Evolutionary conservation across 2,329 filamentous ascomycete genomes (phyloP), one percentile per base, ranked within the genome.

Genomic region (Meredithiella fracta): DNA sequence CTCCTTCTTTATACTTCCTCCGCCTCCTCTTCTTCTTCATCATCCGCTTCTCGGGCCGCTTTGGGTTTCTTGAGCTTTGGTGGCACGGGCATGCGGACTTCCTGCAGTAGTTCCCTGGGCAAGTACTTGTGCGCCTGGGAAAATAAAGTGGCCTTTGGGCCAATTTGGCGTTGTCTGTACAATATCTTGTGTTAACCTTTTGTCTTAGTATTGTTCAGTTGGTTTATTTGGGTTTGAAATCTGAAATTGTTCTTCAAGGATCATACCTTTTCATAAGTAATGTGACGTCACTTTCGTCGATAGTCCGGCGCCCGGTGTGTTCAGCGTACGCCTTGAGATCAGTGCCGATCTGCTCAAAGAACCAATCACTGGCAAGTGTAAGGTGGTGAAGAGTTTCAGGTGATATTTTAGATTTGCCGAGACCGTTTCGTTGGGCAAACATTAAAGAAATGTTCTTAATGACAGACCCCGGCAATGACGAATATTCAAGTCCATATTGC

Each of bases 351-450:
- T 95, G 89, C 68, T 94, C 87, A 66, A 95, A 94, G 67, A 89
- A 95, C 84, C 87, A 92, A 60, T 94, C 86, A 2, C 86, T 86
- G 0, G 88, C 86, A 65, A 88, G 83, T 63, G 83, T 81, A 55
- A 95, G 79, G 3, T 83, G 83, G 29, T 78, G 76, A 38, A 94
- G 70, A 1, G 85, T 82, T 53, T 92, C 86, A 49, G 84, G 80
- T 57, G 76, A 80, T 50, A 94, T 77, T 61, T 83, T 86, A 3
- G 78, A 72, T 62, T 83, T 86, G 62, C 76, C 76, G 8, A 76
- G 72, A 20, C 82, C 80, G 47, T 81, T 78, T 3, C 78, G 79
- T 62, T 81, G 80, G 20, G 84, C 77, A 63, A 88, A 86, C 1
- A 78, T 83, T 34, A 82, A 82, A 6, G 83, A 83, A 1, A 88